Base-by-base conservation (phyloP, 345 rosid genomes). In the Syzygium aqueum region DNA sequence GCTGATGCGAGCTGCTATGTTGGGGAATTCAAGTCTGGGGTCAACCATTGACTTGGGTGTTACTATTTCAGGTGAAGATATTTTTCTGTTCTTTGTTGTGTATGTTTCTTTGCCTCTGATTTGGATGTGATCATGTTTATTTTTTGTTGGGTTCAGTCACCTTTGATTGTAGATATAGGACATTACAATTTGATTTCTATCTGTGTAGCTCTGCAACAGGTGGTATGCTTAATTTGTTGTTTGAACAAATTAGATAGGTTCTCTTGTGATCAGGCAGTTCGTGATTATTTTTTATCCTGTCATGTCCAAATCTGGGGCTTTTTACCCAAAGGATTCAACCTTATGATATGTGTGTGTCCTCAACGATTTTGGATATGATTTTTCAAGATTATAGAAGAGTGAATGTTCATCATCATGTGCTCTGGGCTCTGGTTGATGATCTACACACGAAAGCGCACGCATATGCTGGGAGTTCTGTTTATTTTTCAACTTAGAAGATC, bases 41-140 rank as follows among this genome's bases (percentile, higher is more conserved):
- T 95, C 73, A 97, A 96, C 86, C 99, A 97, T 89, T 96, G 99
- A 84, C 93, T 95, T 89, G 99, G 99, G 25, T 93, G 90, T 90
- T 96, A 95, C 93, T 94, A 95, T 92, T 97, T 96, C 94, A 95
- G 99, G 99, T 97, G 86, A 54, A 51, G 4, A 46, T 77, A 25
- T 8, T 14, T 52, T 51, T 53, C 12, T 27, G 21, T 0, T 2
- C 9, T 49, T 33, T 86, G n/a, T 8, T 28, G 8, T 7, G 33
- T 77, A 27, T 56, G 43, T 30, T 77, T 77, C 21, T n/a, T 65
- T 30, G 53, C 54, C 86, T 89, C 4, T 17, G 25, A 46, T 30
- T 3, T 28, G 56, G 50, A 28, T 21, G 56, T 50, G 49, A 27
- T 84, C 50, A 28, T 57, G 84, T 22, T 85, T 80, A 61, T 83